These are phyloP conservation scores for Stemphylium vesicarium DNA, from an alignment of 2,329 filamentous ascomycete species.

Conservation along the genomic window DNA sequence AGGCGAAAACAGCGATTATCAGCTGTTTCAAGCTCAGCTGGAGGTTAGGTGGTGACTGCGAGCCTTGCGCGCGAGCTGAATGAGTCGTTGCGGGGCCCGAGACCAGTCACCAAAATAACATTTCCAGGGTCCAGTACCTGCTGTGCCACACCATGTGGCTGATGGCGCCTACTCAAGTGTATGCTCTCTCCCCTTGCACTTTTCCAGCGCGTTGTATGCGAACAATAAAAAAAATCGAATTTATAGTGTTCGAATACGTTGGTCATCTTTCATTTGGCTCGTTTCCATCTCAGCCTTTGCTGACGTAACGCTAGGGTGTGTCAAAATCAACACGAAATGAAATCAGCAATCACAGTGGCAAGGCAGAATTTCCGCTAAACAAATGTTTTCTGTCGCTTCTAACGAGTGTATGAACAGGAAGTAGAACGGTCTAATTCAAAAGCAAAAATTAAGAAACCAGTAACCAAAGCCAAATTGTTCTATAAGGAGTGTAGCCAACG, in stretches of 20 bases:
- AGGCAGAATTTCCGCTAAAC: not conserved
- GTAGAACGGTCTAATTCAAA: conserved; percentile 13
- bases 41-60: conserved; percentile 7
- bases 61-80: conserved; percentile 20
- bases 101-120: conserved; percentile 16
- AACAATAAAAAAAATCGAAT: too few relatives aligned
- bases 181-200: not conserved
- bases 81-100: conserved; percentile 25
- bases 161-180: not conserved
- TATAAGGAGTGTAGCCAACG: conserved; percentile 14
- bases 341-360: not conserved
- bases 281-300: too few relatives aligned
- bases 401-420: conserved; percentile 6
- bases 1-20: conserved; percentile 1
- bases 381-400: conserved; percentile 3
- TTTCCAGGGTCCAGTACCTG: conserved; percentile 13
- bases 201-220: too few relatives aligned
- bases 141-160: conserved; percentile 16
- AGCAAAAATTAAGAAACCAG: conserved; percentile 14
- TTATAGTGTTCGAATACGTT: too few relatives aligned
- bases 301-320: too few relatives aligned
- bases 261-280: too few relatives aligned
- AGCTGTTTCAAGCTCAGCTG: conserved; percentile 14
- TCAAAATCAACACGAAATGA: too few relatives aligned
- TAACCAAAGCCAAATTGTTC: conserved; percentile 11